These are phyloP conservation scores for Prunus dulcis DNA, from an alignment of 306 rosid genomes.

Conservation along the genomic window DNA sequence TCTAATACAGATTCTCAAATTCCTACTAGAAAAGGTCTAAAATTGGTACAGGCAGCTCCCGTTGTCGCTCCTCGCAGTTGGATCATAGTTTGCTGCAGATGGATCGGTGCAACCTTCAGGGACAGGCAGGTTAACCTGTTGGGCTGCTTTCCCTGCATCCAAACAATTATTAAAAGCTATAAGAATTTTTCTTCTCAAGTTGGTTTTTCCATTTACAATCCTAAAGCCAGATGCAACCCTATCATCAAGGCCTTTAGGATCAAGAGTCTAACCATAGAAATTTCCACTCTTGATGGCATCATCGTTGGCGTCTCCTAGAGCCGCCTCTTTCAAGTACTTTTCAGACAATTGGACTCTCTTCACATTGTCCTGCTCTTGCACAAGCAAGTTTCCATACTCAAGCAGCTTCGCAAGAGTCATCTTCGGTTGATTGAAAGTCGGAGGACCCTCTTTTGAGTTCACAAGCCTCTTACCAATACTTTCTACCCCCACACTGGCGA, in stretches of 20 bases:
- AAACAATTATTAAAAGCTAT: slow-evolving; percentile 31
- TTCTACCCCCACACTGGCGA: slow-evolving; percentile 53
- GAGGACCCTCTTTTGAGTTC: slow-evolving; percentile 77
- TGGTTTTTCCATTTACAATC: slow-evolving; percentile 6
- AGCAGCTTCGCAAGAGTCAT: slow-evolving; percentile 49
- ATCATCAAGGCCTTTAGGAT: slow-evolving; percentile 27
- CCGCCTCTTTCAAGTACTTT: slow-evolving; percentile 65
- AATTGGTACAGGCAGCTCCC: slow-evolving; percentile 48
- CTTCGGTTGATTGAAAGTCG: slow-evolving; percentile 57
- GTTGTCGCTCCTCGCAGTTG: slow-evolving; percentile 46
- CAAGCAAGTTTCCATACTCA: slow-evolving; percentile 63
- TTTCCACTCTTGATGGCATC: slow-evolving; percentile 55
- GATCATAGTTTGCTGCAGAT: slow-evolving; percentile 52
- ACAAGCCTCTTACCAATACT: slow-evolving; percentile 56
- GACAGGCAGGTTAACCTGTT: slow-evolving; percentile 54
- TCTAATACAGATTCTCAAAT: slow-evolving; percentile 13
- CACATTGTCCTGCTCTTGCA: slow-evolving; percentile 76
- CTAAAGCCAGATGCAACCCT: slow-evolving; percentile 22
- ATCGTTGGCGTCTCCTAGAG: slow-evolving; percentile 68
- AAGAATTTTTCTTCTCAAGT: slow-evolving; percentile 13
- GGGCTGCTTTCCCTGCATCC: slow-evolving; percentile 58
- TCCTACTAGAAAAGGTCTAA: slow-evolving; percentile 19
- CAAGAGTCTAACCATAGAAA: slow-evolving; percentile 47
- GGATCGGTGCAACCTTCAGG: slow-evolving; percentile 61
- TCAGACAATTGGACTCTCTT: slow-evolving; percentile 72